Conservation (phyloP, 2,329 filamentous ascomycete species). For the Sporothrix variecibatus region DNA sequence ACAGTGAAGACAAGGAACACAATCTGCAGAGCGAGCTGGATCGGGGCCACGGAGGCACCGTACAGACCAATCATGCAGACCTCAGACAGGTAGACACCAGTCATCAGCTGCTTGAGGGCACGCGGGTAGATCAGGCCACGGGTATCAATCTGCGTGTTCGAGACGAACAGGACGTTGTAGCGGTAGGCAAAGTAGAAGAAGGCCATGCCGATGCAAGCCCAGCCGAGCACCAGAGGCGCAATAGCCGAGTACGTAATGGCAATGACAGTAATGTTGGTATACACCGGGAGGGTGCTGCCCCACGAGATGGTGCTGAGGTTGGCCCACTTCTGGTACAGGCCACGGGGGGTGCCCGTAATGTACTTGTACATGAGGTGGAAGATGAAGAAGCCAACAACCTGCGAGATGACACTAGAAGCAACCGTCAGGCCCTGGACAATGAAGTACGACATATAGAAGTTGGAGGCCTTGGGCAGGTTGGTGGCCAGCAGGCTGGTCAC, state of each 20-base stretch:
- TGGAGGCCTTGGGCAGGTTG: constrained; percentile 80
- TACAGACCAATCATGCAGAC: constrained; percentile 82
- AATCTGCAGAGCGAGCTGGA: constrained; percentile 74
- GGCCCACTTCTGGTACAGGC: constrained; percentile 78
- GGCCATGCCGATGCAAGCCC: constrained; percentile 73
- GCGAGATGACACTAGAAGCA: constrained; percentile 72
- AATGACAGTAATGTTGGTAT: constrained; percentile 79
- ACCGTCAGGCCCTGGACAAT: constrained; percentile 86
- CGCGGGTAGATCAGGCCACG: constrained; percentile 89
- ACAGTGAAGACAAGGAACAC: constrained; percentile 73
- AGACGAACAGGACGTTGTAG: constrained; percentile 85
- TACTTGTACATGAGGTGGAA: constrained; percentile 74
- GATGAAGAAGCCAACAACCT: constrained; percentile 69
- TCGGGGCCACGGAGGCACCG: constrained; percentile 64
- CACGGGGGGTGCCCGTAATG: constrained; percentile 75
- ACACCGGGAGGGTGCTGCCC: constrained; percentile 80
- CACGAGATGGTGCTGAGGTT: constrained; percentile 73
- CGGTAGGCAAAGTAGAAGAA: constrained; percentile 85
- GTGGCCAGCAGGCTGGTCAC: constrained; percentile 67
- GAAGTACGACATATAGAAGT: constrained; percentile 96
- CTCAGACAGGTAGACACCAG: constrained; percentile 78
- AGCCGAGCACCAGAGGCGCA: constrained; percentile 80
- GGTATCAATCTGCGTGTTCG: constrained; percentile 78
- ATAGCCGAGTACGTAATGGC: constrained; percentile 81
- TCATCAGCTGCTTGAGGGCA: constrained; percentile 82